Conservation (phyloP, 306 rosid species). For the Dicorynia guianensis region DNA sequence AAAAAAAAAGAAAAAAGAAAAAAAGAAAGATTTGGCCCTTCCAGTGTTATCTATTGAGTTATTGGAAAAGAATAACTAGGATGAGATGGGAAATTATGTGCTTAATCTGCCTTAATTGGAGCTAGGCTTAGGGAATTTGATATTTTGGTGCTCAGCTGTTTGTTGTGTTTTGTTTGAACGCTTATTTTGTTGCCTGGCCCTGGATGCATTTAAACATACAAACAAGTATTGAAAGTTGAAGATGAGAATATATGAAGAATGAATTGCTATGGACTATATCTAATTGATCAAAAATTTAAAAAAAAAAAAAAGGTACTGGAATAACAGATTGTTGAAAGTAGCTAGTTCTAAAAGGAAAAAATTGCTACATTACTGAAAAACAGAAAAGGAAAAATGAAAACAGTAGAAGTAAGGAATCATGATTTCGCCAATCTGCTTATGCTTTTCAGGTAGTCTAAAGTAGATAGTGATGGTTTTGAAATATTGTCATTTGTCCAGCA, state of each 20-base stretch:
- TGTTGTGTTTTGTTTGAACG: slow-evolving; percentile 6
- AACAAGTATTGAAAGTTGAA: slow-evolving; percentile 17
- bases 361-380: no score
- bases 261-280: not conserved
- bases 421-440: not conserved
- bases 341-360: no score
- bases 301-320: no score
- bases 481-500: slow-evolving; percentile 14
- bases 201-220: not conserved
- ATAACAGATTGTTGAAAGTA: no score
- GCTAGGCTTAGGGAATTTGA: slow-evolving; percentile 16
- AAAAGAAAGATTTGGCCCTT: no score
- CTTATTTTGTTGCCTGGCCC: not conserved
- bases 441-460: slow-evolving; percentile 6
- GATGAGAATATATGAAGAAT: slow-evolving; percentile 13
- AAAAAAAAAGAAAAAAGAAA: no score
- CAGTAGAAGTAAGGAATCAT: not conserved
- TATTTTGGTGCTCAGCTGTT: not conserved
- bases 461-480: not conserved
- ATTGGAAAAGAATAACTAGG: not conserved
- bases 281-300: no score
- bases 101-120: slow-evolving; percentile 13
- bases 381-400: no score
- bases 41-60: not conserved
- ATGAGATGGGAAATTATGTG: not conserved